Evolutionary conservation across 805 yeast species (phyloP).

Genomic region (Sugiyamaella qingdaonensis): DNA sequence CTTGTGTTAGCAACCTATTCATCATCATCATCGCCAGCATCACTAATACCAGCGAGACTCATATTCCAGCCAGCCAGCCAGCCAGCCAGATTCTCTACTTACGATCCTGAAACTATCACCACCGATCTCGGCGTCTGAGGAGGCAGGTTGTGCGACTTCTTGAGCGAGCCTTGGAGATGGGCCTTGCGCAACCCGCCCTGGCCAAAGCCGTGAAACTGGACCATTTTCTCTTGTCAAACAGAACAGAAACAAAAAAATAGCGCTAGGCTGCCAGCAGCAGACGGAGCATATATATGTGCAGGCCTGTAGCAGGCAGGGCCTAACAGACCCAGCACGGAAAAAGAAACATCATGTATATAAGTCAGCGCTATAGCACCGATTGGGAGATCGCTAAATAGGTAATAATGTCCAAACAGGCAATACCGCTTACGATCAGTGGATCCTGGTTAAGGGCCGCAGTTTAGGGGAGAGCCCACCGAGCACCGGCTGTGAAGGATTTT

Average conservation of each 20-base stretch:
- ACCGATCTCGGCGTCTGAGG: background rate
- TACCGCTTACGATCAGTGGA: background rate
- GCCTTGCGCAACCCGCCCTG: background rate
- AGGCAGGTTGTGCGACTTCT: background rate
- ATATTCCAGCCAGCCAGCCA: background rate
- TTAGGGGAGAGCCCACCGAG: background rate
- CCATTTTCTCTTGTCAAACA: background rate
- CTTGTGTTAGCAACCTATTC: background rate
- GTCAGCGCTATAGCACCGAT: background rate
- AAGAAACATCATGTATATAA: background rate
- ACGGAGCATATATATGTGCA: background rate
- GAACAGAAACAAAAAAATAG: background rate
- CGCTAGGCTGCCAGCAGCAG: background rate
- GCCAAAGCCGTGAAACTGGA: background rate
- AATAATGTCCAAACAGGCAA: background rate
- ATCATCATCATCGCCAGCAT: background rate
- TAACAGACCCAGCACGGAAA: background rate
- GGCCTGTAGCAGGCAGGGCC: background rate
- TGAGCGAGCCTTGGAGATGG: background rate
- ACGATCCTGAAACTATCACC: background rate
- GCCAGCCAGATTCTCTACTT: background rate
- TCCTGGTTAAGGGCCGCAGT: background rate
- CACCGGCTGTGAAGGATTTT: no score
- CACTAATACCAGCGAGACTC: background rate
- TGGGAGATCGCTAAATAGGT: background rate